Evolutionary conservation across 768 basidiomycete species (phyloP), one percentile per base, ranked within the genome.

Genomic region (Pleurotus tuber-regium): DNA sequence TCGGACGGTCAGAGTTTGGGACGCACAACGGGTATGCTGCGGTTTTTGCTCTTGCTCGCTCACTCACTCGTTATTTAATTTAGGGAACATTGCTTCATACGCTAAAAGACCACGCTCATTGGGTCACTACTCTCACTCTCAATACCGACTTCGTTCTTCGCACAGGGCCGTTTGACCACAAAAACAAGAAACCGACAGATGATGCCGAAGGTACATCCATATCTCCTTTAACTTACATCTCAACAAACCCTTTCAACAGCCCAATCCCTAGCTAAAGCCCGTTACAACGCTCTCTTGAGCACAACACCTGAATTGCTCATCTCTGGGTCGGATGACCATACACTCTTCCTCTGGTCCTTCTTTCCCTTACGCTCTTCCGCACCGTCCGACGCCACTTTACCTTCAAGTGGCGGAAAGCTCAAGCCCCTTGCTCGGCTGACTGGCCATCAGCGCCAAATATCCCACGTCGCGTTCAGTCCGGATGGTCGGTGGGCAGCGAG

Each of bases 311-410:
- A 98, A 66, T 75, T 92, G 3, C 74, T 96, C 57, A 96, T 98
- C 65, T 92, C 94, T 4, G 95, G 94, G 18, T 98, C 95, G 3
- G 95, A 99, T 65, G 96, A 99, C 66, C 96, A 98, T 67, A 99
- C 96, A 0, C 83, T 98, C 43, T 98, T 95, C 80, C 80, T 99
- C 10, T 98, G 94, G 96, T 88, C 92, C 26, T 73, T 86, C 35
- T 89, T 92, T 74, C 75, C 83, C 16, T 73, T 75, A 4, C 50
- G 44, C 11, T 42, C 55, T 3, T 18, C 28, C 7, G 23, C 24
- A 59, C 72, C 39, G 57, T 60, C 26, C 49, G 65, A 7, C 47
- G 67, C 64, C 42, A 61, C 64, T 2, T 47, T 61, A 2, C 50
- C 59, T 16, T 24, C 61, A 4, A 29, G 24, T 30, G 26, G 53